phyloP scores from a whole-genome alignment of 2,329 filamentous ascomycete genomes.

The Pestalotiopsis sp. region DNA sequence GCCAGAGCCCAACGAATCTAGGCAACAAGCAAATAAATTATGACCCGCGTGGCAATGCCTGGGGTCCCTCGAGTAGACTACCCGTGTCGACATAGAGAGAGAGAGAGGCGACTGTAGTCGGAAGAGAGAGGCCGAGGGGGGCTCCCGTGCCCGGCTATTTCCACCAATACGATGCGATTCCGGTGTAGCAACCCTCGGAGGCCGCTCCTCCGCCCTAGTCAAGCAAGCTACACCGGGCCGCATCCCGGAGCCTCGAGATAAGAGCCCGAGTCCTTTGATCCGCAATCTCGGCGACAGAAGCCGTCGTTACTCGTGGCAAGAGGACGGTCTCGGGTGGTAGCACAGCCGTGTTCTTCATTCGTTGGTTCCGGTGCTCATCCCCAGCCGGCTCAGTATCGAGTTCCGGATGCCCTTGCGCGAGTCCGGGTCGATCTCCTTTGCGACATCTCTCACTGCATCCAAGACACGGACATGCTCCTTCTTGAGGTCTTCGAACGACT shows the following conservation, averaged over 20 bases:
- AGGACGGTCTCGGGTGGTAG: background rate
- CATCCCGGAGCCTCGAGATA: background rate
- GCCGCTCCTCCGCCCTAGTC: background rate
- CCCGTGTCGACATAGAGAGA: too few species aligned
- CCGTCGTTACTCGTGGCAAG: background rate
- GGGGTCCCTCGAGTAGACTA: too few species aligned
- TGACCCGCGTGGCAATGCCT: too few species aligned
- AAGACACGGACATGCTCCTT: conserved; percentile 56
- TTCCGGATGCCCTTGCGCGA: conserved; percentile 29
- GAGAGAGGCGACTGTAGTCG: too few species aligned
- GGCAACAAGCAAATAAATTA: too few species aligned
- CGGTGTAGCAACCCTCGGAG: background rate
- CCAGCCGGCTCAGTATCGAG: conserved; percentile 27
- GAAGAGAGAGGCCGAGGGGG: background rate
- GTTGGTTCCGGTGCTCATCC: background rate
- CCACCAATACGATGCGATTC: conserved; percentile 6
- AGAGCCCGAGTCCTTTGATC: background rate
- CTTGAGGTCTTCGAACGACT: conserved; percentile 61
- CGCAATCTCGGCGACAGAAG: background rate
- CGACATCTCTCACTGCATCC: conserved; percentile 34
- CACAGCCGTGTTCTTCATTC: background rate
- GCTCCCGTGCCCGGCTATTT: background rate
- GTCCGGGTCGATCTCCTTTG: conserved; percentile 33
- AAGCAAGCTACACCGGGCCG: conserved; percentile 5
- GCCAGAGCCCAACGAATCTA: too few species aligned